Evolutionary conservation across 352 stramenopile species (phyloP).

Genomic region (Phytophthora tentaculata): DNA sequence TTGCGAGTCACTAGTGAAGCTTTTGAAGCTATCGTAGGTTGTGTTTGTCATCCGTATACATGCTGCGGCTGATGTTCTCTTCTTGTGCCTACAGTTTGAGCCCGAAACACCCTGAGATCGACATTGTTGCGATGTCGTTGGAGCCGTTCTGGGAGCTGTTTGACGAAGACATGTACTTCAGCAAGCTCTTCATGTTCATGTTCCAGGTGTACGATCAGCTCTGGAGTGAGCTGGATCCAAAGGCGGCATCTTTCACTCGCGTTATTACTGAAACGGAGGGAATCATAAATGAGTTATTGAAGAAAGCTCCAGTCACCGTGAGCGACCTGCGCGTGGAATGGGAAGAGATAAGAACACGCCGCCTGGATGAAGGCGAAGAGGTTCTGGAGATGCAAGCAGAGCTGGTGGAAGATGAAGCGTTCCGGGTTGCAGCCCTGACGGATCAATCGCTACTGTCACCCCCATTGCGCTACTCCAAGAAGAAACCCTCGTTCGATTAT

Average conservation of each 20-base stretch:
- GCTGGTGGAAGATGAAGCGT: conserved; percentile 35
- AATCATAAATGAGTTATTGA: conserved; percentile 73
- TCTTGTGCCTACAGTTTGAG: conserved; percentile 41
- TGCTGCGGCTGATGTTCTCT: conserved; percentile 15
- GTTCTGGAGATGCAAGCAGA: conserved; percentile 27
- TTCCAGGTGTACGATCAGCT: conserved; percentile 81
- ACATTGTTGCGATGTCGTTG: conserved; percentile 78
- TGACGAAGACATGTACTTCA: conserved; percentile 80
- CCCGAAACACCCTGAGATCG: conserved; percentile 67
- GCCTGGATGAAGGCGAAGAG: conserved; percentile 34
- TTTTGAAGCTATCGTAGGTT: conserved; percentile 76
- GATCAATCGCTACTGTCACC: conserved; percentile 27
- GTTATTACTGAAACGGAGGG: conserved; percentile 81
- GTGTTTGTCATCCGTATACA: too few relatives aligned
- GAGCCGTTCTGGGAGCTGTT: conserved; percentile 88
- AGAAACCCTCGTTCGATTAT: conserved; percentile 65
- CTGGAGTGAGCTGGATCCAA: conserved; percentile 64
- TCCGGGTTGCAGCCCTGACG: conserved; percentile 28
- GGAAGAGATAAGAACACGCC: conserved; percentile 51
- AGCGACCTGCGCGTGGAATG: conserved; percentile 75
- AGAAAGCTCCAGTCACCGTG: conserved; percentile 61
- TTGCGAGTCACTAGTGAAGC: conserved; percentile 71
- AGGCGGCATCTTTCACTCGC: conserved; percentile 78
- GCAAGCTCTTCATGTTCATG: conserved; percentile 80
- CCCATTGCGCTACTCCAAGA: conserved; percentile 36